Conservation (phyloP, 805 yeast species). For the Candida ortonii region DNA sequence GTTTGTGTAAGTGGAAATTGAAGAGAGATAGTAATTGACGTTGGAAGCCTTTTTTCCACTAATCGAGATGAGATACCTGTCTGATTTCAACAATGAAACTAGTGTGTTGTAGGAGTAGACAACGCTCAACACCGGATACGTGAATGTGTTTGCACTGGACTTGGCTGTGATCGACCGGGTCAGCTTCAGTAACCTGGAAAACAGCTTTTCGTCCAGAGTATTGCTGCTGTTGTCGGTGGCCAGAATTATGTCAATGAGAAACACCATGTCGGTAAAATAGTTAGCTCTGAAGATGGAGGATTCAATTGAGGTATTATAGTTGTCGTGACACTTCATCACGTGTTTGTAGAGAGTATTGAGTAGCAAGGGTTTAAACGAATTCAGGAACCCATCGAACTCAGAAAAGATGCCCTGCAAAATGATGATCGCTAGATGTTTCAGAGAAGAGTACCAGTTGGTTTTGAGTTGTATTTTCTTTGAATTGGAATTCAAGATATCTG, state of each 20-base stretch:
- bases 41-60: constrained; percentile 25
- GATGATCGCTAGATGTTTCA: constrained; percentile 31
- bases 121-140: constrained; percentile 32
- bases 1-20: constrained; percentile 19
- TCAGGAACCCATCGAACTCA: constrained; percentile 35
- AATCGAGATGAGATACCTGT: constrained; percentile 26
- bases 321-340: constrained; percentile 32
- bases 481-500: constrained; percentile 18
- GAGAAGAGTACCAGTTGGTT: constrained; percentile 31
- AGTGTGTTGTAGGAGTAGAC: constrained; percentile 29
- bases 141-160: constrained; percentile 19
- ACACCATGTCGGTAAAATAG: constrained; percentile 31
- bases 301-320: constrained; percentile 33
- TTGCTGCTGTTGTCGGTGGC: constrained; percentile 28
- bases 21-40: constrained; percentile 21
- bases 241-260: constrained; percentile 30
- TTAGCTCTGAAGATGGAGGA: constrained; percentile 30
- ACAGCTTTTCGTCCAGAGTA: constrained; percentile 30
- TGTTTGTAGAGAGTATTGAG: constrained; percentile 32
- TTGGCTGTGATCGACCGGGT: constrained; percentile 25
- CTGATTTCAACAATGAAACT: constrained; percentile 31
- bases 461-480: constrained; percentile 31
- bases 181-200: constrained; percentile 30
- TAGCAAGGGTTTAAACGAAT: constrained; percentile 28
- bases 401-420: constrained; percentile 30